Conservation (phyloP, 345 rosid genomes). For the Pseudoturritis turrita region DNA sequence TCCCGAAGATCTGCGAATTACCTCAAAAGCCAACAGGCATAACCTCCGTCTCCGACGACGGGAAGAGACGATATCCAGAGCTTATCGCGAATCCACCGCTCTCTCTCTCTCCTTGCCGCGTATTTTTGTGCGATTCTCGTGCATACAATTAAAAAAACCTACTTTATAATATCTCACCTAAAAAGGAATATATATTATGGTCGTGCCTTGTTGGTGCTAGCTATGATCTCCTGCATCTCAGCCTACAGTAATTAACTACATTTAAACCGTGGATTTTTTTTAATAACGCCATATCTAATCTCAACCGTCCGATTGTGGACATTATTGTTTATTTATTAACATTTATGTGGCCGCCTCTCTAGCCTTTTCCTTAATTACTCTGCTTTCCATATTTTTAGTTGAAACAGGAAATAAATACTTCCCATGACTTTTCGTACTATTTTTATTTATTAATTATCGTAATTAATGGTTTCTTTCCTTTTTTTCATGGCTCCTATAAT, state of each 20-base stretch:
- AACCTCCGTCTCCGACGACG: constrained; percentile 82
- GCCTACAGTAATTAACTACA: not conserved
- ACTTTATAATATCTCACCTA: constrained; percentile 15
- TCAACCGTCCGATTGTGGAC: not conserved
- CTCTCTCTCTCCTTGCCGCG: constrained; percentile 19
- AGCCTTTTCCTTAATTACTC: not conserved
- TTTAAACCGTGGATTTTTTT: not conserved
- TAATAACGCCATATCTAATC: not conserved
- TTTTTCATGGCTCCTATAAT: not conserved
- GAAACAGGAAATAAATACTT: not conserved
- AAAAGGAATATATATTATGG: constrained; percentile 1
- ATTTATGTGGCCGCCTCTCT: not conserved
- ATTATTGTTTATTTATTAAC: not conserved
- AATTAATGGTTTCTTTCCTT: not conserved
- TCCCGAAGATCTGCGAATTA: constrained; percentile 9
- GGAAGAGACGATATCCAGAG: constrained; percentile 60
- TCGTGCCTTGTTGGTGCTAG: constrained; percentile 4
- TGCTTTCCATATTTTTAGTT: not conserved
- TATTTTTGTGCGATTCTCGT: constrained; percentile 25
- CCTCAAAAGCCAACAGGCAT: constrained; percentile 72
- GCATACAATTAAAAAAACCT: constrained; percentile 7
- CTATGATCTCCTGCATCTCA: not conserved
- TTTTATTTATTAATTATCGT: not conserved
- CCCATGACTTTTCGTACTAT: constrained; percentile 9
- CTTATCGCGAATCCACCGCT: constrained; percentile 28